Conservation (phyloP, 441 rosid genomes). For the Adansonia gregorii region DNA sequence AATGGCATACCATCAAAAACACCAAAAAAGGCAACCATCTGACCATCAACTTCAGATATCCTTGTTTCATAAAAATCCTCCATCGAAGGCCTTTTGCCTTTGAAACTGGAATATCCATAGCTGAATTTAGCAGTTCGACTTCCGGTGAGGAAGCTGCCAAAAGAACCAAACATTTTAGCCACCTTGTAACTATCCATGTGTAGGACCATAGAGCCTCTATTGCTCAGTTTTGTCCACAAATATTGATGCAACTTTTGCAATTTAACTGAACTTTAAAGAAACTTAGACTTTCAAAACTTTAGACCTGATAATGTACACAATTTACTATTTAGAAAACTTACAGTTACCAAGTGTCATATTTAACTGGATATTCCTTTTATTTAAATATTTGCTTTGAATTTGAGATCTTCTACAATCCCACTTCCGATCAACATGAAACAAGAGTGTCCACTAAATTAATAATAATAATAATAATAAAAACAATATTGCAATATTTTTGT, state of each 20-base stretch:
- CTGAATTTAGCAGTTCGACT: conserved; percentile 57
- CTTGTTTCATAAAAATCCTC: conserved; percentile 85
- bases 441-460: neutral
- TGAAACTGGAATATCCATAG: conserved; percentile 81
- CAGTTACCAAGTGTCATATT: neutral
- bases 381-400: neutral
- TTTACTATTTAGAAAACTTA: neutral
- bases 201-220: neutral
- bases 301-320: neutral
- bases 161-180: neutral
- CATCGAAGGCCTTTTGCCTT: conserved; percentile 85
- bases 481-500: neutral
- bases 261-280: neutral
- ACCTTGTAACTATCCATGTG: neutral
- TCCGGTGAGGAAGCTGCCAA: conserved; percentile 56
- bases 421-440: neutral
- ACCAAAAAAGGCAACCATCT: conserved; percentile 89
- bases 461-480: neutral
- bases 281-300: neutral
- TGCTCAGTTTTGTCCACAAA: neutral
- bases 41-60: conserved; percentile 74
- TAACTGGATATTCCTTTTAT: neutral
- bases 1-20: conserved; percentile 78
- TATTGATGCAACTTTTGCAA: neutral
- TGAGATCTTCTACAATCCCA: neutral